Base-by-base conservation (phyloP, 371 early-diverging fungal species). In the Saksenaea vasiformis region DNA sequence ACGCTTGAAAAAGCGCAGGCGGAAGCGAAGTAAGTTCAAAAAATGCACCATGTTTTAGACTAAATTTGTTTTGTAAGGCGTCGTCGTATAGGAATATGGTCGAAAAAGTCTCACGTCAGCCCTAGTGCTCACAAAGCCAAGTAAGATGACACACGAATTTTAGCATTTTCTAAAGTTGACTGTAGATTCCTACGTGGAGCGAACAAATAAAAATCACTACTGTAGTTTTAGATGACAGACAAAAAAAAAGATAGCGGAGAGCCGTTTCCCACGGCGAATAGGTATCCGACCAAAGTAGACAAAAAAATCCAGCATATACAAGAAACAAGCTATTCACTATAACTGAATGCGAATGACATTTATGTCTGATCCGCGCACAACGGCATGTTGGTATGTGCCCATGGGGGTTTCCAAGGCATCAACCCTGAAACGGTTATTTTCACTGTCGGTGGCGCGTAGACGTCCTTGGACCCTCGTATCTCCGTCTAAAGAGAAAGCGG, bases 11-110 rank as follows among this genome's bases (percentile, higher is more conserved):
- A 72, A 58, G 71, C 78, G 0, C 85, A 90, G 68, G 69, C 71
- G 3, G 67, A 76, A 56, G 92, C 92, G 60, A 82, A 76, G 91
- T 86, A 83, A 75, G 82, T n/a, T 1, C 43, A 27, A 17, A 51
- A 37, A 27, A 2, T 11, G 7, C 19, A n/a, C 22, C n/a, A 31
- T 15, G 26, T 11, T 9, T 56, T 27, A 31, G 27, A 5, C 28
- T 47, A 9, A 58, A 9, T 22, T 5, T 28, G n/a, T 38, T 24
- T 19, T 5, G 0, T 31, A 63, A 80, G 76, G 35, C 58, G 65
- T 1, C 55, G 64, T 13, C 57, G 58, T 44, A 71, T 68, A 44
- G 80, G 80, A 3, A 77, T 80, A 28, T 80, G 80, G 80, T 71
- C 76, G 8, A 51, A 69, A n/a, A 73, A 74, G 39, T 59, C 62